Percentiles rank a stretch among this genome's conserved stretches.
Conservation (phyloP, 2,329 filamentous ascomycete species). For the Cladophialophora yegresii region DNA sequence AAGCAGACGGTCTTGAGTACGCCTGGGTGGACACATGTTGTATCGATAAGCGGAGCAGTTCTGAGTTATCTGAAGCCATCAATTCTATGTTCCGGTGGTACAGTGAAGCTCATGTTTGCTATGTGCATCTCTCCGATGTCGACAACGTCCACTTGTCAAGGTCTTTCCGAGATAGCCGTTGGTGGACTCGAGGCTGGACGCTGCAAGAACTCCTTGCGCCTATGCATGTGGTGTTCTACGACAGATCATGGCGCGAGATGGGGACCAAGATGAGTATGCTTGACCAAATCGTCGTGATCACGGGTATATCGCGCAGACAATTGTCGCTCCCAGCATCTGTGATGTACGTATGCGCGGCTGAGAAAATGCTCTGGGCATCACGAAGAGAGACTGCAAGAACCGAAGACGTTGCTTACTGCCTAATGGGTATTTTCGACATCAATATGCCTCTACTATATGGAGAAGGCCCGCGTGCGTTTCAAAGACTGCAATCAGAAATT, state of each 20-base stretch:
- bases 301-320: neutral
- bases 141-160: neutral
- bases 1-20: neutral
- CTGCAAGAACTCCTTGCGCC: slow-evolving; percentile 31
- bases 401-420: slow-evolving; percentile 50
- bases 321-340: neutral
- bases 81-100: slow-evolving; percentile 26
- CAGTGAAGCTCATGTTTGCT: slow-evolving; percentile 28
- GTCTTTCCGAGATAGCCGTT: slow-evolving; percentile 23
- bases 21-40: slow-evolving; percentile 34
- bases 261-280: neutral
- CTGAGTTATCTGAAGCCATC: slow-evolving; percentile 34
- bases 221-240: slow-evolving; percentile 25
- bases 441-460: slow-evolving; percentile 52
- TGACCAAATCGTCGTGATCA: neutral
- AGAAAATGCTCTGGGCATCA: neutral
- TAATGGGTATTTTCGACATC: slow-evolving; percentile 51
- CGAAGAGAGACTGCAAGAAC: slow-evolving; percentile 40
- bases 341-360: neutral
- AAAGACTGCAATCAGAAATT: slow-evolving; percentile 32
- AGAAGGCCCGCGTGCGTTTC: slow-evolving; percentile 36
- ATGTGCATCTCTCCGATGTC: slow-evolving; percentile 28
- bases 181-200: slow-evolving; percentile 31
- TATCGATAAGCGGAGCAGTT: slow-evolving; percentile 35
- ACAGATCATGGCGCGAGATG: slow-evolving; percentile 8